Percentiles rank a stretch among this genome's conserved stretches.
phyloP scores from a whole-genome alignment of 208 protist genomes.

The Crithidia fasciculata region DNA sequence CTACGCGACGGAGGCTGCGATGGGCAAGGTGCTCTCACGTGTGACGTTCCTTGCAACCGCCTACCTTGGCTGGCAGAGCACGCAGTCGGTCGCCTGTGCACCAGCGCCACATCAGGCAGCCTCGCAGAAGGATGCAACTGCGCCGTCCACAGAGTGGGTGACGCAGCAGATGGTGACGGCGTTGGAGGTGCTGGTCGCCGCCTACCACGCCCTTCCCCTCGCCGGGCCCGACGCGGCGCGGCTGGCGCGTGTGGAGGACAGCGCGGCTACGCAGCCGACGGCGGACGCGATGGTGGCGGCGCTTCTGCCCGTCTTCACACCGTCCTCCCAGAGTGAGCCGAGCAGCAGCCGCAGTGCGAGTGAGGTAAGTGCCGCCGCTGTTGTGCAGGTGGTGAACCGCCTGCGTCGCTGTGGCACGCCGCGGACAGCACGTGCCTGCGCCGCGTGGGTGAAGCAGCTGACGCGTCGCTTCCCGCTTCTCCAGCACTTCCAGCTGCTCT shows the following conservation, averaged over 20 bases:
- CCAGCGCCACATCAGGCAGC: background rate
- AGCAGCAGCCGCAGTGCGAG: slow-evolving; percentile 15
- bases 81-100: slow-evolving; percentile 21
- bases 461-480: slow-evolving; percentile 59
- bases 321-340: background rate
- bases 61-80: slow-evolving; percentile 65
- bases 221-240: slow-evolving; percentile 61
- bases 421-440: slow-evolving; percentile 44
- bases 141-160: slow-evolving; percentile 24
- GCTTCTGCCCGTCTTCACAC: slow-evolving; percentile 32
- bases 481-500: slow-evolving; percentile 69
- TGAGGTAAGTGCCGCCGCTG: slow-evolving; percentile 23
- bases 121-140: background rate
- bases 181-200: slow-evolving; percentile 65
- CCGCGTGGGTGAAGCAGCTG: slow-evolving; percentile 64
- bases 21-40: slow-evolving; percentile 56
- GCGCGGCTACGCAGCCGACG: slow-evolving; percentile 3
- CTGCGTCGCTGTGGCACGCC: slow-evolving; percentile 50
- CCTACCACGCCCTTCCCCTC: slow-evolving; percentile 65
- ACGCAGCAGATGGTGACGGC: slow-evolving; percentile 28
- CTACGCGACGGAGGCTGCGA: slow-evolving; percentile 67
- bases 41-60: slow-evolving; percentile 58
- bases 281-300: slow-evolving; percentile 45
- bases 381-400: slow-evolving; percentile 52
- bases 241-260: slow-evolving; percentile 21